Conservation (phyloP, 2,329 filamentous ascomycete species). For the Phyllosticta citribraziliensis region DNA sequence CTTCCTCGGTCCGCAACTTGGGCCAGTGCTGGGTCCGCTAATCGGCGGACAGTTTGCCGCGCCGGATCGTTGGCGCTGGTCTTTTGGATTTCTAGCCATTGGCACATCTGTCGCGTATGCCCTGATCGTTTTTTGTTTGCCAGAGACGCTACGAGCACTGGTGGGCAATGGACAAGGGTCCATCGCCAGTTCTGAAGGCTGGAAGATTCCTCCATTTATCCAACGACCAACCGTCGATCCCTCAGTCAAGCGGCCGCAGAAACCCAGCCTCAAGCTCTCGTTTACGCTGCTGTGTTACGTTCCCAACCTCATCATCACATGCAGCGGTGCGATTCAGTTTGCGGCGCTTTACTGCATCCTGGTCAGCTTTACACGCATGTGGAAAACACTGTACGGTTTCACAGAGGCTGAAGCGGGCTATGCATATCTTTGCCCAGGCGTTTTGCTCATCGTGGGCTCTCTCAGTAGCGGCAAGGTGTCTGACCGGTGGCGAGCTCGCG, state of each 20-base stretch:
- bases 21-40: constrained; percentile 35
- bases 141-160: constrained; percentile 36
- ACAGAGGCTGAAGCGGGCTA: constrained; percentile 26
- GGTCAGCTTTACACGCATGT: constrained; percentile 15
- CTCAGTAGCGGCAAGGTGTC: constrained; percentile 30
- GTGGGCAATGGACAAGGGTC: constrained; percentile 32
- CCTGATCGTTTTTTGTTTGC: constrained; percentile 31
- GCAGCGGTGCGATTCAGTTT: constrained; percentile 21
- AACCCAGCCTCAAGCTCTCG: neutral
- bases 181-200: neutral
- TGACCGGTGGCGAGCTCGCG: constrained; percentile 25
- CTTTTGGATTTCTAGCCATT: constrained; percentile 31
- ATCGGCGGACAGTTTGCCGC: constrained; percentile 33
- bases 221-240: neutral
- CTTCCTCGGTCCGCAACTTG: constrained; percentile 35
- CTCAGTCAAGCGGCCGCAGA: neutral
- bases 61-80: constrained; percentile 33
- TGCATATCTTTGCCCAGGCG: constrained; percentile 25
- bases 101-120: constrained; percentile 19
- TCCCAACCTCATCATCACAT: constrained; percentile 22
- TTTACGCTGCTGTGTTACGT: constrained; percentile 18
- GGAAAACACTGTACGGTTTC: constrained; percentile 25
- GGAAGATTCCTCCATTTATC: constrained; percentile 3
- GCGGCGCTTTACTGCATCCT: constrained; percentile 21
- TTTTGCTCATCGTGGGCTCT: constrained; percentile 27